A percentile compares a stretch with the other conserved stretches of the same genome.
phyloP scores from a whole-genome alignment of 129 eudicot species.

The Ambrosia trifida region DNA sequence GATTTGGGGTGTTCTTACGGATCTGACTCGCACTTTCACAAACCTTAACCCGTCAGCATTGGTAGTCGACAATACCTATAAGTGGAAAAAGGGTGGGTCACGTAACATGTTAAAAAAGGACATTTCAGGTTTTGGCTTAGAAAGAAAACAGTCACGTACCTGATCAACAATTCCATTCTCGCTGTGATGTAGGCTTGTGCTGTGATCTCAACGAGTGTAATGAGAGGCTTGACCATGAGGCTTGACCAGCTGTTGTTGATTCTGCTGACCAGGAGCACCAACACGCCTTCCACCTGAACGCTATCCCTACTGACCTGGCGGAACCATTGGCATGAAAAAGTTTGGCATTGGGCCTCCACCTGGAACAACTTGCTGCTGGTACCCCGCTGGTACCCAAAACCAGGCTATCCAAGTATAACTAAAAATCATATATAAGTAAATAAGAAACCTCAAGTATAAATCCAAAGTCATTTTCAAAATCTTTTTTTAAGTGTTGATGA shows the following conservation, averaged over 20 bases:
- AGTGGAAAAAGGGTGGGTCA: too few species aligned
- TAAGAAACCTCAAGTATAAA: neutral
- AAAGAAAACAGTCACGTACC: too few species aligned
- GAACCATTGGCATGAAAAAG: constrained; percentile 76
- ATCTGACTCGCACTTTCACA: constrained; percentile 91
- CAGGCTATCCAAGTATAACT: constrained; percentile 49
- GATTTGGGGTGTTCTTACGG: constrained; percentile 86
- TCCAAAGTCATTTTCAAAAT: neutral
- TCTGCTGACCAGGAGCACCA: constrained; percentile 57
- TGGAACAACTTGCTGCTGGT: constrained; percentile 92
- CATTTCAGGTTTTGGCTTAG: too few species aligned
- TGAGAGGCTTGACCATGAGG: constrained; percentile 79
- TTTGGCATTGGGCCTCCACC: constrained; percentile 78
- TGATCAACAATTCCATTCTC: constrained; percentile 97
- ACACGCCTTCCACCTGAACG: constrained; percentile 82
- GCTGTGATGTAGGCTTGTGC: constrained; percentile 88
- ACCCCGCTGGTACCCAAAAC: constrained; percentile 96
- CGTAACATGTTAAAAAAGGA: too few species aligned
- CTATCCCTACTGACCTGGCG: constrained; percentile 79
- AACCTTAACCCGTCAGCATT: constrained; percentile 91
- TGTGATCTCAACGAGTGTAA: constrained; percentile 83
- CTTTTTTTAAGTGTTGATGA: neutral
- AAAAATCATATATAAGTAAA: neutral
- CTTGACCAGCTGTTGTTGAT: constrained; percentile 66
- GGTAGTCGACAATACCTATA: constrained; percentile 80